Evolutionary conservation across 495 filamentous ascomycete species (phyloP), one percentile per base, ranked within the genome.

Genomic region (Tuber calosporum): DNA sequence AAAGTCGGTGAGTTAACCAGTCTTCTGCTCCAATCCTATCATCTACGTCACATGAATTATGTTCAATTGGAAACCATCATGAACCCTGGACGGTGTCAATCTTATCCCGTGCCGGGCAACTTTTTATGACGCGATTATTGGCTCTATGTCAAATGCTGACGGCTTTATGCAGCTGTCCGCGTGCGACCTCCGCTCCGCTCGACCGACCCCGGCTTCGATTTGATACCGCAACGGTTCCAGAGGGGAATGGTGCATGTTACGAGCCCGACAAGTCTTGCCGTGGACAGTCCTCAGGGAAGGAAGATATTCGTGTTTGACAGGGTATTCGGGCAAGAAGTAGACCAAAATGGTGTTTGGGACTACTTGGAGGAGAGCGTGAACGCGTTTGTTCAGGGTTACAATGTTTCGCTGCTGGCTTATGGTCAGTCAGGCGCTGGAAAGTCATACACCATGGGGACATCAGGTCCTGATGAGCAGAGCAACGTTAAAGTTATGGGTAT

Each of bases 401-500:
- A 99, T 90, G 95, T 99, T 78, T 99, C 95, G 19, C 88, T 99
- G 68, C 87, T 99, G 75, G 95, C 95, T 58, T 99, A 99, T 79
- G 95, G 95, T 78, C 95, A 99, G 85, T 99, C 95, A n/a, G 95
- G 95, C 48, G 93, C 95, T n/a, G 95, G 95, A 79, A 99, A 99
- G 84, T 99, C 95, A 1, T 98, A 97, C 82, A 99, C 95, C 0
- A 99, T 99, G 95, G 95, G 95, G 58, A 99, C 95, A 1, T 91
- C 95, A 4, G 93, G 94, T 4, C 94, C 96, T 11, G 84, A 81
- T 30, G 94, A 97, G 80, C 92, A 97, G 80, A 86, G 85, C n/a
- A 85, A 94, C 79, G 70, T 86, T 67, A 86, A 90, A 19, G 83
- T 88, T 0, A 96, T 93, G 92, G 94, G 93, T 96, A 85, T 83